Evolutionary conservation across 805 yeast species (phyloP), one percentile per base, ranked within the genome.

Genomic region (Ogataea thermomethanolica): DNA sequence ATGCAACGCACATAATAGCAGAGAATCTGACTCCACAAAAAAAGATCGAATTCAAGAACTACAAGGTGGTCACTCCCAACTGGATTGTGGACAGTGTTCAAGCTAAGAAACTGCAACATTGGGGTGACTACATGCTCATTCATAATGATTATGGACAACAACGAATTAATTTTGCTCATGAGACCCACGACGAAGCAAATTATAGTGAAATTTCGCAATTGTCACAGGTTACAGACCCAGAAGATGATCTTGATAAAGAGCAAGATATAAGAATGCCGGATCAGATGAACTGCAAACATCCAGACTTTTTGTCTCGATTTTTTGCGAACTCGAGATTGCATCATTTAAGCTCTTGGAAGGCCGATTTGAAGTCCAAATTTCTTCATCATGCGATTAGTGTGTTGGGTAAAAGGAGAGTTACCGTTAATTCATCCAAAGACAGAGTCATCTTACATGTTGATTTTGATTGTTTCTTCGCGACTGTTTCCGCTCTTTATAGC

Each of bases 401-500:
- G 11, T 45, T 40, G 25, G 25, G 41, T 23, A 37, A 37, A 37
- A 27, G 55, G 39, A 25, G 28, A 30, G n/a, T 15, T 9, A 25
- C 22, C 21, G 12, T 8, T 44, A 29, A 14, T 23, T 4, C 12
- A 26, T 0, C 10, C 28, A 1, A 10, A 35, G 3, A 17, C 42
- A 41, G 31, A 36, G 56, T 73, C 1, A 74, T 90, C 8, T 57
- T 90, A 39, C 97, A 91, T 59, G 71, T 91, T 25, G 99, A 91
- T 59, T 91, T 89, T 60, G 99, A 91, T 59, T 88, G 95, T 49
- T 91, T 93, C 54, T 91, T 91, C 63, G 97, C 90, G 2, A 74
- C 95, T 0, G 96, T 84, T 0, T 84, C 96, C 0, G 74, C 86
- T 3, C 62, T 79, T 39, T 68, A 64, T 11, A 65, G 69, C 29